Percentiles rank a stretch among this genome's conserved stretches.
Conservation (phyloP, 768 basidiomycete species). For the Amanita thiersii region DNA sequence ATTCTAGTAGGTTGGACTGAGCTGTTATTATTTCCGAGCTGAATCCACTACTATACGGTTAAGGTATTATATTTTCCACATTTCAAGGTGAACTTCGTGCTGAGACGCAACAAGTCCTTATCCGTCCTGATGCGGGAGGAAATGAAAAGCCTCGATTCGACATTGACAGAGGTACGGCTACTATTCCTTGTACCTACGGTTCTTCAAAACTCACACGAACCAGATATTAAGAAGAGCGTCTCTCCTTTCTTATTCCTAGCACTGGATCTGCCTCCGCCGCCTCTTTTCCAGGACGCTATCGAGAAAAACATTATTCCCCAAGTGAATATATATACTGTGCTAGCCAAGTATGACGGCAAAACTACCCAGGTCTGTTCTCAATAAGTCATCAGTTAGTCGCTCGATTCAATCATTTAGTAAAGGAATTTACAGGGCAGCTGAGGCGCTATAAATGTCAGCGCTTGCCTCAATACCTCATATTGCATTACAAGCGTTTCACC, state of each 20-base stretch:
- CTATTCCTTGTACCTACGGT: slow-evolving; percentile 10
- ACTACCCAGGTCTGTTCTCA: slow-evolving; percentile 65
- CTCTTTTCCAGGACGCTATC: slow-evolving; percentile 90
- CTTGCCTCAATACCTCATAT: slow-evolving; percentile 86
- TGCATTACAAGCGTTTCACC: slow-evolving; percentile 95
- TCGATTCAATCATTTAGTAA: slow-evolving; percentile 16
- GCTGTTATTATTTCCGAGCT: too few species aligned
- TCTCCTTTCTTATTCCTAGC: slow-evolving; percentile 96
- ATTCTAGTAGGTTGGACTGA: slow-evolving; percentile 83
- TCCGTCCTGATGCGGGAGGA: slow-evolving; percentile 68
- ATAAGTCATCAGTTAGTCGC: slow-evolving; percentile 6
- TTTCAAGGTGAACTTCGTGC: slow-evolving; percentile 93
- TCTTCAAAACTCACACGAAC: slow-evolving; percentile 9
- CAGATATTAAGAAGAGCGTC: slow-evolving; percentile 77
- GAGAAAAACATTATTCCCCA: slow-evolving; percentile 99
- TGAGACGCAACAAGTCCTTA: slow-evolving; percentile 89
- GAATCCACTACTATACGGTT: slow-evolving; percentile 11
- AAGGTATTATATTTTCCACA: slow-evolving; percentile 85
- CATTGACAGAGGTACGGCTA: slow-evolving; percentile 86
- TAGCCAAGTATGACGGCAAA: slow-evolving; percentile 90
- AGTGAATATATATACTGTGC: slow-evolving; percentile 82
- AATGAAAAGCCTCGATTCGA: slow-evolving; percentile 87
- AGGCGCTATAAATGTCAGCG: slow-evolving; percentile 86
- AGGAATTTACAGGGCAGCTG: slow-evolving; percentile 83
- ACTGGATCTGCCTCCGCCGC: slow-evolving; percentile 94